phyloP scores from a whole-genome alignment of 495 filamentous ascomycete species.

The Friedmanniomyces endolithicus region DNA sequence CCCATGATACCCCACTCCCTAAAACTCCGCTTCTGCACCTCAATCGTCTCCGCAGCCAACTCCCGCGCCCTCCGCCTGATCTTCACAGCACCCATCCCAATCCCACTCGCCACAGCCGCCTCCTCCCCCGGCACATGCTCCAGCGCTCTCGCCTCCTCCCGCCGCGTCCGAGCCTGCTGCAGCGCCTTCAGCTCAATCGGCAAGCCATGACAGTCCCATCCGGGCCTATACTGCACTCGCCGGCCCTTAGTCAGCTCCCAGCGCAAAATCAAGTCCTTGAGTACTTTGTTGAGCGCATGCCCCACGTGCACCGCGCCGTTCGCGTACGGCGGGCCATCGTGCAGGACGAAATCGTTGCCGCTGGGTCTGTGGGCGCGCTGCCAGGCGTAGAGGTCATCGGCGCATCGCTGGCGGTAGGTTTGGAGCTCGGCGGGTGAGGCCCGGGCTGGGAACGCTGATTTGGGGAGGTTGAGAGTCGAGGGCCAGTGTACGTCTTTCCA shows the following conservation, averaged over 20 bases:
- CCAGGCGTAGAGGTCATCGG: conserved; percentile 83
- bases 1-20: conserved; percentile 78
- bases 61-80: conserved; percentile 61
- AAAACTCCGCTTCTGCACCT: conserved; percentile 73
- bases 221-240: conserved; percentile 74
- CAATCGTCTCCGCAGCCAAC: conserved; percentile 61
- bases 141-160: conserved; percentile 18
- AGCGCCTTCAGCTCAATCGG: conserved; percentile 98
- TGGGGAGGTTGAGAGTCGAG: conserved; percentile 32
- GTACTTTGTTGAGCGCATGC: conserved; percentile 95
- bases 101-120: not conserved
- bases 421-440: conserved; percentile 36
- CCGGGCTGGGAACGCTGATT: conserved; percentile 35
- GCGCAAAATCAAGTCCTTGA: conserved; percentile 86
- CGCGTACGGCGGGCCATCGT: conserved; percentile 95
- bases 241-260: conserved; percentile 66
- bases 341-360: conserved; percentile 56
- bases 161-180: conserved; percentile 35
- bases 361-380: conserved; percentile 49
- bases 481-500: conserved; percentile 18
- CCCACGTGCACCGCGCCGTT: conserved; percentile 91
- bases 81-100: conserved; percentile 29
- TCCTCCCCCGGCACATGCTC: conserved; percentile 12
- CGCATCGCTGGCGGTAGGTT: conserved; percentile 62
- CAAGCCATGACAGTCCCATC: conserved; percentile 97